phyloP scores from a whole-genome alignment of 2,329 filamentous ascomycete species.

The Epichloe sp. region DNA sequence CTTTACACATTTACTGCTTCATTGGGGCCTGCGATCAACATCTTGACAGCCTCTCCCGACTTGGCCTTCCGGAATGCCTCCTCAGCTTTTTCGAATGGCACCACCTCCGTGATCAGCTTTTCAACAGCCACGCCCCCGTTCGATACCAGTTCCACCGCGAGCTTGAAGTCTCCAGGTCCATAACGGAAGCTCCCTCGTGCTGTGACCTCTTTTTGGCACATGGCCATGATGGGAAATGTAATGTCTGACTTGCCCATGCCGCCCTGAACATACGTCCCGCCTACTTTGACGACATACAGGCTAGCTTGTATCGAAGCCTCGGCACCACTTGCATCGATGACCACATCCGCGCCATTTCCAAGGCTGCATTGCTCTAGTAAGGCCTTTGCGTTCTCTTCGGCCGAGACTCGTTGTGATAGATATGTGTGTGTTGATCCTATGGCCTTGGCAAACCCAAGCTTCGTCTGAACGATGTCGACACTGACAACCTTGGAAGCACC shows the following conservation, averaged over 20 bases:
- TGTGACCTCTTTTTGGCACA: conserved; percentile 81
- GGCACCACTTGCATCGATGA: conserved; percentile 69
- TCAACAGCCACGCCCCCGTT: conserved; percentile 66
- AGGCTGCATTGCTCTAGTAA: conserved; percentile 52
- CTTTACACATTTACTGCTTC: conserved; percentile 16
- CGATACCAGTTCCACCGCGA: conserved; percentile 65
- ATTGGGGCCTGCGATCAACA: conserved; percentile 52
- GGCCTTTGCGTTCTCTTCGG: conserved; percentile 61
- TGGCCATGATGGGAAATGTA: conserved; percentile 55
- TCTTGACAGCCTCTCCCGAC: conserved; percentile 63
- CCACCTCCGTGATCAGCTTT: conserved; percentile 63
- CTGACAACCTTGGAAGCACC: conserved; percentile 70
- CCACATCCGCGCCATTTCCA: conserved; percentile 56
- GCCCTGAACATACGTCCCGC: too few relatives aligned
- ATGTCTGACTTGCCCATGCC: too few relatives aligned
- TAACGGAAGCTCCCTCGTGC: conserved; percentile 84
- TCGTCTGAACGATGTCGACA: conserved; percentile 71
- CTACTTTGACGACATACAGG: conserved; percentile 27
- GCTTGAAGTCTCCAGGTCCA: conserved; percentile 71
- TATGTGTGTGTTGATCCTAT: conserved; percentile 64
- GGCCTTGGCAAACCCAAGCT: conserved; percentile 63
- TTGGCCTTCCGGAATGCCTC: conserved; percentile 78
- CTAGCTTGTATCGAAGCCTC: conserved; percentile 65
- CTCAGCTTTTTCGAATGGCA: conserved; percentile 71
- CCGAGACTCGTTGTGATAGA: conserved; percentile 45